Evolutionary conservation across 1,284 basidiomycete genomes (phyloP).

Genomic region (Ganoderma lucidum): DNA sequence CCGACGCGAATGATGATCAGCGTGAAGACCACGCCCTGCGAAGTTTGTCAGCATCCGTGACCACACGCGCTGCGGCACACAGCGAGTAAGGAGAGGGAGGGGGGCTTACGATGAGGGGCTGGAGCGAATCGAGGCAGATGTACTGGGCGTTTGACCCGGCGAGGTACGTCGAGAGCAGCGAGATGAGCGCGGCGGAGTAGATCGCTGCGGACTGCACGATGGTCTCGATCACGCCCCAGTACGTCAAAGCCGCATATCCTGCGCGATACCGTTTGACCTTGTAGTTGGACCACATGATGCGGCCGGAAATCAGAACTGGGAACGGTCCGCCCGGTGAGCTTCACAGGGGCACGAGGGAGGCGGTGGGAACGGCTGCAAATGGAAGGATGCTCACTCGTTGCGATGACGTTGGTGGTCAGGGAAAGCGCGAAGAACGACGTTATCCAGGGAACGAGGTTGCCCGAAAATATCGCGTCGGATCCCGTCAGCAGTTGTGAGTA

Average conservation of each 20-base stretch:
- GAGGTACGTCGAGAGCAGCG: conserved; percentile 30
- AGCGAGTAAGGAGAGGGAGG: neutral
- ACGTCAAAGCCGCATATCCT: conserved; percentile 6
- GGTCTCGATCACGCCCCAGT: conserved; percentile 31
- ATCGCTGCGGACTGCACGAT: conserved; percentile 33
- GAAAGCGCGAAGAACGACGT: conserved; percentile 25
- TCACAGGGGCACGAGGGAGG: neutral
- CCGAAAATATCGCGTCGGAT: conserved; percentile 17
- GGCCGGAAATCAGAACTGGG: conserved; percentile 20
- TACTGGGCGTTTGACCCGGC: conserved; percentile 32
- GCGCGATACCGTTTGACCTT: conserved; percentile 13
- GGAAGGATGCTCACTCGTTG: conserved; percentile 18
- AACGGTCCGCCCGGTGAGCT: neutral
- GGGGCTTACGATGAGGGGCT: conserved; percentile 30
- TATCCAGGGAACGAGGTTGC: conserved; percentile 23
- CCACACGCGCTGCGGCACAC: neutral
- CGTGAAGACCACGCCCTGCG: conserved; percentile 32
- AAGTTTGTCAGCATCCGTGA: neutral
- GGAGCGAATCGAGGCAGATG: conserved; percentile 29
- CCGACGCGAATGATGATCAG: conserved; percentile 35
- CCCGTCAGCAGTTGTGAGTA: conserved; percentile 18
- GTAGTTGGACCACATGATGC: conserved; percentile 26
- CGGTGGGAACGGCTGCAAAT: neutral
- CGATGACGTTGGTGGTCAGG: conserved; percentile 26
- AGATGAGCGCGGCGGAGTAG: conserved; percentile 31